These are phyloP conservation scores for Vachellia collinsii DNA, from an alignment of 306 rosid genomes.

Conservation along the genomic window DNA sequence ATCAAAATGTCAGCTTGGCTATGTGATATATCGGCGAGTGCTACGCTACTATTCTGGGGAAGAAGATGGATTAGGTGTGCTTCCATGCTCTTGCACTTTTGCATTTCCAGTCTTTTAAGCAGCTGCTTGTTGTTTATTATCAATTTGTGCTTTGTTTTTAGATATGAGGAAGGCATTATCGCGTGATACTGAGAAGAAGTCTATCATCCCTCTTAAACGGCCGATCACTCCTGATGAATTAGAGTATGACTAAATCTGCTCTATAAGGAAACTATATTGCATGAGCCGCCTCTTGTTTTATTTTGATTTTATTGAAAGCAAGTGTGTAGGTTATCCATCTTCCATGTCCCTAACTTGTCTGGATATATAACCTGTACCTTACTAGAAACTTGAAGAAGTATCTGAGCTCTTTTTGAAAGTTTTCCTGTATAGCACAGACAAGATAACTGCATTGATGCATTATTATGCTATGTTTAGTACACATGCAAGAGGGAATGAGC, in stretches of 20 bases:
- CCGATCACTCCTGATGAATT: constrained; percentile 96
- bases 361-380: not conserved
- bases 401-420: constrained; percentile 21
- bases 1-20: constrained; percentile 71
- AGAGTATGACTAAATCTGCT: constrained; percentile 74
- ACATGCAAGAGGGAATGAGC: not conserved
- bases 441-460: constrained; percentile 17
- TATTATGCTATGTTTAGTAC: not conserved
- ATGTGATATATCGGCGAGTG: constrained; percentile 94
- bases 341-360: constrained; percentile 21
- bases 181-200: constrained; percentile 89
- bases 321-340: constrained; percentile 31
- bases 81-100: constrained; percentile 20
- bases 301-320: constrained; percentile 1
- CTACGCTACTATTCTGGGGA: constrained; percentile 95
- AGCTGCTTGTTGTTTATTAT: constrained; percentile 24
- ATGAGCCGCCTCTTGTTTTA: constrained; percentile 21
- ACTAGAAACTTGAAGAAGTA: constrained; percentile 14
- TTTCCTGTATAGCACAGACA: constrained; percentile 19
- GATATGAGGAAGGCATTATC: constrained; percentile 99
- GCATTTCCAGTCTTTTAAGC: not conserved
- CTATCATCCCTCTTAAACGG: constrained; percentile 91
- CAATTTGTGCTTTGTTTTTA: constrained; percentile 43
- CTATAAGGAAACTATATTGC: constrained; percentile 40
- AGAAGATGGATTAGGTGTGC: constrained; percentile 95